These are phyloP conservation scores for Cyamopsis tetragonoloba DNA, from an alignment of 306 rosid genomes.

Conservation along the genomic window DNA sequence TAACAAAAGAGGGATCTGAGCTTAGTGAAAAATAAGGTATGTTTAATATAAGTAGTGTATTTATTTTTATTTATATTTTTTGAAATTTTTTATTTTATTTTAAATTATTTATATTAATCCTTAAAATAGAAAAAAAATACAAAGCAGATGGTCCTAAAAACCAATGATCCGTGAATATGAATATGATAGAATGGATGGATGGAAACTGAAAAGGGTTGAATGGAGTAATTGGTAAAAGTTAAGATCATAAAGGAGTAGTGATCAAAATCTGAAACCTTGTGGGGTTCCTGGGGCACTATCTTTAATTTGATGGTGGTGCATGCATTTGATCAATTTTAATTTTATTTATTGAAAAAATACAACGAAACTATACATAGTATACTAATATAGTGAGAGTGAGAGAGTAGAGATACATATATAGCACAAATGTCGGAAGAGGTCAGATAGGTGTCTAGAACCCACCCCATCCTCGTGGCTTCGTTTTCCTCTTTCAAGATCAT, in stretches of 20 bases:
- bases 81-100: too few species aligned
- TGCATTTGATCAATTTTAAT: constrained; percentile 4
- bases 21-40: too few species aligned
- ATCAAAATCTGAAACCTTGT: constrained; percentile 17
- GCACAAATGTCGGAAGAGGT: constrained; percentile 56
- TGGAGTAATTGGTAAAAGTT: constrained; percentile 30
- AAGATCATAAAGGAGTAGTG: neutral
- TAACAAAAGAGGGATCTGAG: too few species aligned
- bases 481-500: constrained; percentile 30
- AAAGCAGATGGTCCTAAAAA: too few species aligned
- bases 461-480: constrained; percentile 33
- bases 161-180: too few species aligned
- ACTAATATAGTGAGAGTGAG: neutral
- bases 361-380: neutral
- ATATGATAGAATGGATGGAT: constrained; percentile 16
- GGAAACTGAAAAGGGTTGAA: constrained; percentile 14
- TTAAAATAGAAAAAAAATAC: too few species aligned
- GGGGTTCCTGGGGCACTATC: constrained; percentile 28
- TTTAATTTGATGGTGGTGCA: constrained; percentile 6
- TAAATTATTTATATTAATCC: too few species aligned
- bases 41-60: too few species aligned
- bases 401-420: constrained; percentile 21
- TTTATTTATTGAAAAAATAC: constrained; percentile 26
- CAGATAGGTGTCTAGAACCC: constrained; percentile 41
- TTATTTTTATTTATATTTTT: too few species aligned